Conservation (phyloP, 2,329 filamentous ascomycete species). For the Curvularia sp. region DNA sequence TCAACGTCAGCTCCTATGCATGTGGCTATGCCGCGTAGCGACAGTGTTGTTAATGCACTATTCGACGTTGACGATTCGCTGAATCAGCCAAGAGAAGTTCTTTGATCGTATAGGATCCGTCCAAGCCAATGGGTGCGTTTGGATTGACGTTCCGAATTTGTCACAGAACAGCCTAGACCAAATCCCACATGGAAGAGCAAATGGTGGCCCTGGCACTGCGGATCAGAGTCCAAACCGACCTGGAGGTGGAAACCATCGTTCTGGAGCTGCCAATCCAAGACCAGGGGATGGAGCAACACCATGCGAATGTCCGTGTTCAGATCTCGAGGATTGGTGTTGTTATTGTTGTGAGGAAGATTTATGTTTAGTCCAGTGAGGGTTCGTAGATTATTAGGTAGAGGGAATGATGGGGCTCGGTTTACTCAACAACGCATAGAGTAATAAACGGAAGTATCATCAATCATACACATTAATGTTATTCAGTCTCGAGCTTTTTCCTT, state of each 20-base stretch:
- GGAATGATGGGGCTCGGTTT: background rate
- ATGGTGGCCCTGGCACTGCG: no score
- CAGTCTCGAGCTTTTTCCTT: background rate
- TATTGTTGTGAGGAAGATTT: background rate
- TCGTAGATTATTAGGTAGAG: background rate
- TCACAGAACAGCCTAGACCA: no score
- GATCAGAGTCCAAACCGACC: no score
- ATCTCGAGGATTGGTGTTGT: background rate
- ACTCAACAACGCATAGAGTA: background rate
- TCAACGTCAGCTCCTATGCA: background rate
- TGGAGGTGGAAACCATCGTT: no score
- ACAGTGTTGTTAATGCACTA: background rate
- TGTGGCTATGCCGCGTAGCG: background rate
- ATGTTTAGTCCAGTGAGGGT: background rate
- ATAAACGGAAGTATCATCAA: background rate
- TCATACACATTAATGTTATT: background rate
- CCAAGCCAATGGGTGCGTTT: no score
- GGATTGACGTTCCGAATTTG: no score
- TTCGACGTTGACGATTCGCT: background rate
- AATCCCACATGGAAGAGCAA: no score
- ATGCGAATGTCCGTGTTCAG: background rate
- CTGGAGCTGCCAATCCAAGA: no score
- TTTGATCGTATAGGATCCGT: no score
- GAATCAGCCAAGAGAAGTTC: background rate
- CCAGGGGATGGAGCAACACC: background rate